These are phyloP conservation scores for Penicillium capsulatum DNA, from an alignment of 2,329 filamentous ascomycete genomes.

Conservation along the genomic window DNA sequence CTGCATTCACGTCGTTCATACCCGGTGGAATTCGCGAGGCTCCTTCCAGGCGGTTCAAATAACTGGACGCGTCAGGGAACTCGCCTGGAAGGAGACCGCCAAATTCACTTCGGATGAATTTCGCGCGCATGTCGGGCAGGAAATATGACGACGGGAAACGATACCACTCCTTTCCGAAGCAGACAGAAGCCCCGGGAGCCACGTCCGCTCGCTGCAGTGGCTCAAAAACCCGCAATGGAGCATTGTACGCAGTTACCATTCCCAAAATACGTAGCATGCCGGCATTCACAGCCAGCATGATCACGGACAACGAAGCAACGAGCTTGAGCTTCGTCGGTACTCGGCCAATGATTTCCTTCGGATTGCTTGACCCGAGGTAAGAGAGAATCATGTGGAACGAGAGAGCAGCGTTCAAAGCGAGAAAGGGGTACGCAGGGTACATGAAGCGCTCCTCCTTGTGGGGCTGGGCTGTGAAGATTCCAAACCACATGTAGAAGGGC, in stretches of 20 bases:
- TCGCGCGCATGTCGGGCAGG: constrained; percentile 76
- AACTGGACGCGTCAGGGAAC: constrained; percentile 69
- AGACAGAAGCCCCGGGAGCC: constrained; percentile 67
- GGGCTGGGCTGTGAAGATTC: constrained; percentile 83
- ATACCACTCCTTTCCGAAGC: constrained; percentile 97
- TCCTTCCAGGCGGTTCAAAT: constrained; percentile 72
- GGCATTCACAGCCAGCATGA: constrained; percentile 62
- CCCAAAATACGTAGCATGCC: constrained; percentile 71
- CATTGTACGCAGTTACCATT: constrained; percentile 74
- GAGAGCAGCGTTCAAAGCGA: constrained; percentile 83
- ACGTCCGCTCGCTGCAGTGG: constrained; percentile 48
- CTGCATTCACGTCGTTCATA: constrained; percentile 87
- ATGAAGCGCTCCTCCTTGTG: constrained; percentile 99
- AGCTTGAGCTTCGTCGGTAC: constrained; percentile 75
- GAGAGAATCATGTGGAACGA: constrained; percentile 75
- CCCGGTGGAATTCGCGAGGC: constrained; percentile 76
- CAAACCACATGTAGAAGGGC: constrained; percentile 93
- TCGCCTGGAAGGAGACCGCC: constrained; percentile 83
- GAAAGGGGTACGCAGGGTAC: constrained; percentile 90
- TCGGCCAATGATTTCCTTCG: constrained; percentile 62
- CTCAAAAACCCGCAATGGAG: constrained; percentile 64
- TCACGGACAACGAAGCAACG: constrained; percentile 53
- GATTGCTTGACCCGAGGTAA: constrained; percentile 66
- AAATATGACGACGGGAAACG: constrained; percentile 93
- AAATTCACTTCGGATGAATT: constrained; percentile 90